A percentile compares a stretch with the other conserved stretches of the same genome.
Conservation (phyloP, 2,329 filamentous ascomycete species). For the Phyllosticta ampelicida region DNA sequence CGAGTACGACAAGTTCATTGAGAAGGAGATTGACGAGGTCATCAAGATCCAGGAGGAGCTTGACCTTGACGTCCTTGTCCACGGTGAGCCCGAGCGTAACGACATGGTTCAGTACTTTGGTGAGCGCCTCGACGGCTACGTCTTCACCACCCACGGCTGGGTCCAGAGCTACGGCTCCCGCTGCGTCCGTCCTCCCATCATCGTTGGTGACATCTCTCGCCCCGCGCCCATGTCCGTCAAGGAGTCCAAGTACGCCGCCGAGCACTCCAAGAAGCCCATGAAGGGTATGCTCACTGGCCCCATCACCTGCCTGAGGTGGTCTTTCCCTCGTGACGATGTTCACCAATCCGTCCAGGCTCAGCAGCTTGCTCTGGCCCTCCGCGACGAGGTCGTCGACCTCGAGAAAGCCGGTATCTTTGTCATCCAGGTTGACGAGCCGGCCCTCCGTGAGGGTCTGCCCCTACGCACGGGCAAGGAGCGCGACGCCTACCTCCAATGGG, state of each 20-base stretch:
- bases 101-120: conserved; percentile 99
- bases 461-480: conserved; percentile 90
- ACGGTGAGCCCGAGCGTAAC: conserved; percentile 99
- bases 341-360: conserved; percentile 98
- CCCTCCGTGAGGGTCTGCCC: conserved; percentile 97
- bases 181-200: conserved; percentile 95
- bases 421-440: conserved; percentile 98
- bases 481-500: conserved; percentile 94
- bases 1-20: conserved; percentile 98
- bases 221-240: conserved; percentile 98
- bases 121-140: conserved; percentile 91
- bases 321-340: conserved; percentile 98
- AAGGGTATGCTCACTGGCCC: conserved; percentile 99
- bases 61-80: conserved; percentile 90
- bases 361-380: conserved; percentile 95
- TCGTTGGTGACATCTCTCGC: conserved; percentile 96
- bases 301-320: conserved; percentile 98
- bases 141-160: conserved; percentile 98
- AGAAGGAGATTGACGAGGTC: conserved; percentile 94
- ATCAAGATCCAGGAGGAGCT: conserved; percentile 98
- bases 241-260: conserved; percentile 98
- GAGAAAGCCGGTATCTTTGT: conserved; percentile 94
- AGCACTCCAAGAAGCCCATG: conserved; percentile 97
- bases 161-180: conserved; percentile 97
- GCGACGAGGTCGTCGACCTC: conserved; percentile 96